Percentiles rank a stretch among this genome's conserved stretches.
Evolutionary conservation across 73 alveolate species (phyloP).

Genomic region (Paramecium octaurelia): DNA sequence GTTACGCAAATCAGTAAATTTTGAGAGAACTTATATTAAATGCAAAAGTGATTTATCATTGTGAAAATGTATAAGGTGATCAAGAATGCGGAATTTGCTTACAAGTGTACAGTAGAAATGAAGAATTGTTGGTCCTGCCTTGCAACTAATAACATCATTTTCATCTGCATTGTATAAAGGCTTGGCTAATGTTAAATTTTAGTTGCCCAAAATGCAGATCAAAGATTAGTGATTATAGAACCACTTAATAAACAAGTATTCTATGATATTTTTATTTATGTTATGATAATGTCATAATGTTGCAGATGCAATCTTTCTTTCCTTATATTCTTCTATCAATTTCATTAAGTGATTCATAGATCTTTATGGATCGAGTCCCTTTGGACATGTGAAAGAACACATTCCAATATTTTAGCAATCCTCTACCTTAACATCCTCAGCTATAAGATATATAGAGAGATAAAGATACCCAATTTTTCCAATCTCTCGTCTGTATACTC

Average conservation of each 20-base stretch:
- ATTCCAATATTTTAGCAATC: constrained; percentile 90
- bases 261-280: not conserved
- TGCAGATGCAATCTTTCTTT: constrained; percentile 58
- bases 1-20: not conserved
- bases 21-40: not conserved
- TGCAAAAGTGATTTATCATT: not conserved
- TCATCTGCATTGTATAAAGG: not conserved
- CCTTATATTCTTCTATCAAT: constrained; percentile 70
- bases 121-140: not conserved
- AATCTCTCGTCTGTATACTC: constrained; percentile 92
- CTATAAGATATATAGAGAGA: not conserved
- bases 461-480: constrained; percentile 64
- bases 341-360: constrained; percentile 75
- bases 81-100: not conserved
- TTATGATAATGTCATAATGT: constrained; percentile 13
- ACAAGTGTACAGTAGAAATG: not conserved
- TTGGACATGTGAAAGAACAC: constrained; percentile 91
- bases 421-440: constrained; percentile 85
- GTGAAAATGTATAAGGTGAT: constrained; percentile 6
- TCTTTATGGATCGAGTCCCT: constrained; percentile 77
- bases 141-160: not conserved
- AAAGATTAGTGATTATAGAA: not conserved
- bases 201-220: not conserved
- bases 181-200: not conserved
- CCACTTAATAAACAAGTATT: not conserved